Evolutionary conservation across 306 rosid genomes (phyloP).

Genomic region (Gleditsia sinensis): DNA sequence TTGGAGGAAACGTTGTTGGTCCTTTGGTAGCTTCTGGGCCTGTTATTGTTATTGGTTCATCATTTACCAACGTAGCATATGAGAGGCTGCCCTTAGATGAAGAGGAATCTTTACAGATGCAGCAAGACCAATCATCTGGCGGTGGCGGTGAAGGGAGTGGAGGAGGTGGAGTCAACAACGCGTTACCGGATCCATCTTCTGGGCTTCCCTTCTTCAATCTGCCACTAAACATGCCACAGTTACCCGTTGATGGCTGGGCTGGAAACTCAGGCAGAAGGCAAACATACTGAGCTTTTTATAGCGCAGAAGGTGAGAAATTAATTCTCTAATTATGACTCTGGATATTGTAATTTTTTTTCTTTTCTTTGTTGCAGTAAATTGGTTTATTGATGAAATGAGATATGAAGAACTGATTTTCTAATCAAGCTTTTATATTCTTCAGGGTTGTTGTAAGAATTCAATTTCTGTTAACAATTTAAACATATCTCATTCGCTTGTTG

Average conservation of each 20-base stretch:
- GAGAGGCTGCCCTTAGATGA: constrained; percentile 90
- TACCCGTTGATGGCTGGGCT: constrained; percentile 72
- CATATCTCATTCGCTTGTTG: constrained; percentile 38
- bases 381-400: not conserved
- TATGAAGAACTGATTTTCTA: constrained; percentile 31
- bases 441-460: constrained; percentile 36
- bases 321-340: constrained; percentile 29
- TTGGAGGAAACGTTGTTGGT: constrained; percentile 93
- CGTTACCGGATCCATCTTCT: constrained; percentile 67
- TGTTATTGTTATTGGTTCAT: constrained; percentile 81
- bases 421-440: constrained; percentile 19
- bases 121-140: constrained; percentile 60
- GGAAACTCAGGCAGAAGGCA: constrained; percentile 72
- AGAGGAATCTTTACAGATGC: constrained; percentile 67
- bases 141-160: constrained; percentile 18
- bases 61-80: constrained; percentile 89
- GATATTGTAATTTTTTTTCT: constrained; percentile 23
- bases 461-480: too few relatives aligned
- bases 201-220: constrained; percentile 86
- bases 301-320: constrained; percentile 54
- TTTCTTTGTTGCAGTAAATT: constrained; percentile 2
- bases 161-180: constrained; percentile 43
- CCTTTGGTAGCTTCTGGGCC: constrained; percentile 86
- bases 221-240: constrained; percentile 76
- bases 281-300: constrained; percentile 47